Percentiles rank a stretch among this genome's conserved stretches.
Evolutionary conservation across 2,329 filamentous ascomycete species (phyloP).

Genomic region (Curvularia sp.): DNA sequence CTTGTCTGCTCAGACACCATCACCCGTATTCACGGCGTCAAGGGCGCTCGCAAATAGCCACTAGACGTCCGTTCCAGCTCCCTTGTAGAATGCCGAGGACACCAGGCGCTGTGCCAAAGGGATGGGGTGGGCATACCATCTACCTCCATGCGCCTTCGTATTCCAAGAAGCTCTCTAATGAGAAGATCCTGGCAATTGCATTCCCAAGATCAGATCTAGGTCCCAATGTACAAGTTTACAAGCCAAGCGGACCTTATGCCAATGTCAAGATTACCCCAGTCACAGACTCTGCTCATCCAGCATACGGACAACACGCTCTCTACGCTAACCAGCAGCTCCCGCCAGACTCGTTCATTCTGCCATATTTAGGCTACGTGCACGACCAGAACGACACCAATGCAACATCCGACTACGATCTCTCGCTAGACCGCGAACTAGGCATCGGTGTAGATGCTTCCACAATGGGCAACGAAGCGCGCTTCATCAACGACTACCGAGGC

Average conservation of each 20-base stretch:
- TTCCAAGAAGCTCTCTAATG: conserved; percentile 40
- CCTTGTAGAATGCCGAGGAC: conserved; percentile 9
- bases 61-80: background rate
- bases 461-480: conserved; percentile 61
- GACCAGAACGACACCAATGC: conserved; percentile 52
- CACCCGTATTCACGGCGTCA: background rate
- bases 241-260: conserved; percentile 40
- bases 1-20: background rate
- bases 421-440: conserved; percentile 58
- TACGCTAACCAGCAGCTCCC: conserved; percentile 55
- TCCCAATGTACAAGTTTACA: conserved; percentile 21
- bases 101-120: conserved; percentile 33
- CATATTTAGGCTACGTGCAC: conserved; percentile 60
- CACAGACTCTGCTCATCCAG: conserved; percentile 54
- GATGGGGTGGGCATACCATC: conserved; percentile 37
- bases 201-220: conserved; percentile 28
- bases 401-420: conserved; percentile 60
- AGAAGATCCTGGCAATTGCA: conserved; percentile 35
- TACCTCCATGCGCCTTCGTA: conserved; percentile 44
- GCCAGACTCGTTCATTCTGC: conserved; percentile 57
- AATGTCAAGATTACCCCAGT: conserved; percentile 55
- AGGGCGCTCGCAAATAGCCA: background rate
- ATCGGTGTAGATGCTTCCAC: conserved; percentile 58
- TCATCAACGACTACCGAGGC: conserved; percentile 63
- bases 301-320: conserved; percentile 57